These are phyloP conservation scores for Mycena galericulata DNA, from an alignment of 768 basidiomycete genomes.

Conservation along the genomic window DNA sequence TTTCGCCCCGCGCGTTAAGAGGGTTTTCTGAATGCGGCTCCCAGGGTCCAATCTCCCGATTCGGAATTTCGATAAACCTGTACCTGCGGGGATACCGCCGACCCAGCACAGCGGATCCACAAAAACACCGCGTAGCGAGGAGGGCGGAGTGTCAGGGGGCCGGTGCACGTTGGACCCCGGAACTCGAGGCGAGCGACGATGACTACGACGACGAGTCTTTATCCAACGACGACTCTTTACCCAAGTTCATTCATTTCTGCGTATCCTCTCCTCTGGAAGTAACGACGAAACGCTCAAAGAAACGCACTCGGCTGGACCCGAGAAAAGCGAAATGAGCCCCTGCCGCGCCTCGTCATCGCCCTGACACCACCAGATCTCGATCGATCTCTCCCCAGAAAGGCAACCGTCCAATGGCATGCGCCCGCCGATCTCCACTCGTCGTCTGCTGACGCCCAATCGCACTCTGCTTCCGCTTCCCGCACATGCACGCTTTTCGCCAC, in stretches of 20 bases:
- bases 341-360: neutral
- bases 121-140: slow-evolving; percentile 17
- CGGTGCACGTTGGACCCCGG: slow-evolving; percentile 5
- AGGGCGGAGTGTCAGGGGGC: slow-evolving; percentile 4
- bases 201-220: too few species aligned
- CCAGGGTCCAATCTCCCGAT: slow-evolving; percentile 1
- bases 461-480: too few species aligned
- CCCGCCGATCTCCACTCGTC: neutral
- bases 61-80: neutral
- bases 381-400: neutral
- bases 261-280: too few species aligned
- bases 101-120: slow-evolving; percentile 11
- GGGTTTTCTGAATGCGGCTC: neutral
- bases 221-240: too few species aligned
- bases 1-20: slow-evolving; percentile 14
- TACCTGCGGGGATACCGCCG: neutral
- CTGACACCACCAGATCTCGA: neutral
- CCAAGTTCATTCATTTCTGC: too few species aligned
- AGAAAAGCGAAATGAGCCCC: neutral
- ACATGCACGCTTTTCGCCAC: too few species aligned
- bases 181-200: too few species aligned
- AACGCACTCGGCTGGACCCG: neutral
- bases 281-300: too few species aligned
- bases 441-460: too few species aligned
- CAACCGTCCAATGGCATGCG: too few species aligned